Conservation (phyloP, 306 rosid species). For the Prunus mira region DNA sequence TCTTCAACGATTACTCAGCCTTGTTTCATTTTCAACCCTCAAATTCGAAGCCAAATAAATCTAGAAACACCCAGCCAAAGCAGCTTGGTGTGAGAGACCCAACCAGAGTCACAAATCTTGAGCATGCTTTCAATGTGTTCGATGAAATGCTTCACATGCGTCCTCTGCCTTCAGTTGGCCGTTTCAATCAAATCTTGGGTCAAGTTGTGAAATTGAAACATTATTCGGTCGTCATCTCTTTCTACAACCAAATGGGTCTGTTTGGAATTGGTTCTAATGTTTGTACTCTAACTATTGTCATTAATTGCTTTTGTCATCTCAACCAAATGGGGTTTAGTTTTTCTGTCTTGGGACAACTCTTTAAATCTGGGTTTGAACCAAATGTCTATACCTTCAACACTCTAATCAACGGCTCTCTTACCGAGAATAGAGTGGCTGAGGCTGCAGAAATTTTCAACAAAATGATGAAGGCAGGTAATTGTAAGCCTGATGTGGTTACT, state of each 20-base stretch:
- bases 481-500: slow-evolving; percentile 12
- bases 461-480: background rate
- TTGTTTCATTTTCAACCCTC: background rate
- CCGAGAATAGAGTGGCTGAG: background rate
- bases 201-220: too few relatives aligned
- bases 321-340: background rate
- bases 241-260: background rate
- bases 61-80: background rate
- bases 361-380: background rate
- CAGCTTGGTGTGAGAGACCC: background rate
- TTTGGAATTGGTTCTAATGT: background rate
- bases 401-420: background rate
- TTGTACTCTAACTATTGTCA: background rate
- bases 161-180: background rate
- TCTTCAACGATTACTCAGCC: background rate
- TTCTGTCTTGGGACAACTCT: background rate
- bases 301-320: background rate
- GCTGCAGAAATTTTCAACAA: background rate
- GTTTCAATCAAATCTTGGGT: background rate
- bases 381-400: background rate
- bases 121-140: background rate
- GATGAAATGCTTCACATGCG: background rate
- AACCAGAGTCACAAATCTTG: background rate
- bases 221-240: too few relatives aligned
- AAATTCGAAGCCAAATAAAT: background rate